phyloP scores from a whole-genome alignment of 306 rosid species.

The Prosopis cineraria region DNA sequence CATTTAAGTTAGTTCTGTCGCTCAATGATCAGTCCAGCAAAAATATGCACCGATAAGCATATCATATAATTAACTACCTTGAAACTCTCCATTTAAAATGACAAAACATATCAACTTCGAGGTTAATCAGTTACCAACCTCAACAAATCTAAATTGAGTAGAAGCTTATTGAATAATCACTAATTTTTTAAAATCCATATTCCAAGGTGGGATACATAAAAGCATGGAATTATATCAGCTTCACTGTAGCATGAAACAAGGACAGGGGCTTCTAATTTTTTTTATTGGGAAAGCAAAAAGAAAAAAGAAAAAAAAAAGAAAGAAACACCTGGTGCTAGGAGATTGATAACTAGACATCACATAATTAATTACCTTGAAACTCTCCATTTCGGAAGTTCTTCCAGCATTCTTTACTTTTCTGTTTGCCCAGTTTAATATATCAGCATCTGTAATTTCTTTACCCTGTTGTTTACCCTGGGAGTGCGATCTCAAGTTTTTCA shows the following conservation, averaged over 20 bases:
- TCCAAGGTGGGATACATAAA: neutral
- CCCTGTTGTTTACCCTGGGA: constrained; percentile 73
- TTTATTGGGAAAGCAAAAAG: too few species aligned
- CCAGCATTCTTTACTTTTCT: constrained; percentile 79
- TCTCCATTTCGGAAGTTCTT: constrained; percentile 81
- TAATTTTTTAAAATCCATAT: neutral
- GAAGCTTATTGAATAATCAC: neutral
- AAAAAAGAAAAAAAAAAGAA: neutral
- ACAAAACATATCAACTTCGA: neutral
- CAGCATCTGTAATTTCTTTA: constrained; percentile 88
- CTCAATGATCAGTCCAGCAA: neutral
- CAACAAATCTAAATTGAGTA: neutral
- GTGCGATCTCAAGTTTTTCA: constrained; percentile 90
- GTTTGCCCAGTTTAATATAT: constrained; percentile 94
- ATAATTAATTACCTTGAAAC: constrained; percentile 80
- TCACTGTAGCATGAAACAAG: neutral
- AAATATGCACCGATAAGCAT: neutral
- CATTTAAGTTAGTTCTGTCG: too few species aligned
- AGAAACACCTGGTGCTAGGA: neutral
- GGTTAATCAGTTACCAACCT: neutral
- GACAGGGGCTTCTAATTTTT: neutral
- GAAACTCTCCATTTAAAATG: constrained; percentile 57
- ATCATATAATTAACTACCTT: constrained; percentile 60
- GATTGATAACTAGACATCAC: neutral
- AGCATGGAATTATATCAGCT: neutral